Conservation (phyloP, 2,329 filamentous ascomycete species). For the Aspergillus aculeatinus region DNA sequence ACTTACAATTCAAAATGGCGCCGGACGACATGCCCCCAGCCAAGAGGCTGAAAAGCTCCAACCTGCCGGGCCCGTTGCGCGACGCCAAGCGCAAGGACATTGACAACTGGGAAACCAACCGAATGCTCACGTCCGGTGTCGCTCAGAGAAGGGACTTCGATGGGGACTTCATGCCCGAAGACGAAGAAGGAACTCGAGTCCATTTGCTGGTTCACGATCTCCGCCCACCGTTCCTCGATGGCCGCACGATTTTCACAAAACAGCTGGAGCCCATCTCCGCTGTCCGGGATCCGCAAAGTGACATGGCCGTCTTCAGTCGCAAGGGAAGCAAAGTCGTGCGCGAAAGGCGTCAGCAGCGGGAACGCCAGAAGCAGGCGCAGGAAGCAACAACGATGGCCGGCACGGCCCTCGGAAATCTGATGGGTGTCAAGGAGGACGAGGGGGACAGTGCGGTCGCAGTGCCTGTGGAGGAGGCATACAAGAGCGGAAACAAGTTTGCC, state of each 20-base stretch:
- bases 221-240: constrained; percentile 90
- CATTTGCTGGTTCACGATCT: constrained; percentile 93
- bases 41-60: constrained; percentile 41
- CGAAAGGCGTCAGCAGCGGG: constrained; percentile 86
- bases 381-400: constrained; percentile 91
- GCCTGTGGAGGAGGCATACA: constrained; percentile 68
- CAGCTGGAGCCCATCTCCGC: constrained; percentile 93
- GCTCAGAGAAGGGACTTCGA: constrained; percentile 83
- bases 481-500: constrained; percentile 75
- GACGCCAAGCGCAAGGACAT: constrained; percentile 79
- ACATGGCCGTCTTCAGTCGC: constrained; percentile 97
- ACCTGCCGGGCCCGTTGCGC: constrained; percentile 36
- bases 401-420: constrained; percentile 87
- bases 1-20: constrained; percentile 27
- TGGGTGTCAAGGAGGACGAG: constrained; percentile 91
- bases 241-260: constrained; percentile 93
- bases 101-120: constrained; percentile 97
- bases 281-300: constrained; percentile 88
- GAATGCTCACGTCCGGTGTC: constrained; percentile 94
- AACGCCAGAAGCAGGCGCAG: constrained; percentile 90
- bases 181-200: constrained; percentile 84
- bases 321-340: constrained; percentile 93
- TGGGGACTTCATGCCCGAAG: constrained; percentile 75
- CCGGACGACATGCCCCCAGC: constrained; percentile 38
- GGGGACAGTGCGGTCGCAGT: constrained; percentile 80